Percentiles rank a stretch among this genome's conserved stretches.
These are phyloP conservation scores for Aegle marmelos DNA, from an alignment of 345 rosid species.

Conservation along the genomic window DNA sequence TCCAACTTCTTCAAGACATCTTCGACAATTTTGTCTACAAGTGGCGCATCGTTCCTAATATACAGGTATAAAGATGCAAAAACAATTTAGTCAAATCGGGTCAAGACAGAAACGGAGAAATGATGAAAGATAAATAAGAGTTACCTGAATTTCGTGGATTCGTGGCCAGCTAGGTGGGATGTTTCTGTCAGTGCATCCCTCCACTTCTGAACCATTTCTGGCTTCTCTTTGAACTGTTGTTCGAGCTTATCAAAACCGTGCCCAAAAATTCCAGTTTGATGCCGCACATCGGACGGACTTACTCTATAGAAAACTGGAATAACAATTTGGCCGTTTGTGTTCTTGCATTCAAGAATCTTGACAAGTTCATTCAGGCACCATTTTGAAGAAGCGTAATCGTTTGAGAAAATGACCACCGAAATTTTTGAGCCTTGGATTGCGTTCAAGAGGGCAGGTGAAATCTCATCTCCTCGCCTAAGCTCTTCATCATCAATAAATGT, in stretches of 20 bases:
- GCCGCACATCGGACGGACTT: neutral
- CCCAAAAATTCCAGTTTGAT: neutral
- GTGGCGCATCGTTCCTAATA: neutral
- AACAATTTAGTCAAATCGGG: too few species aligned
- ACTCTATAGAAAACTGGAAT: neutral
- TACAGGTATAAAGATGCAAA: too few species aligned
- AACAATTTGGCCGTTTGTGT: neutral
- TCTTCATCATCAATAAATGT: neutral
- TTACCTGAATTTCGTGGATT: neutral
- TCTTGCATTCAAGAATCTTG: neutral
- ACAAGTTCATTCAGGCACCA: neutral
- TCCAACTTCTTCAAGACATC: neutral
- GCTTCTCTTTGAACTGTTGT: neutral
- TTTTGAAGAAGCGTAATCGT: neutral
- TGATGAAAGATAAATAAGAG: neutral
- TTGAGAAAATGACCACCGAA: neutral
- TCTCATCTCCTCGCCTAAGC: neutral
- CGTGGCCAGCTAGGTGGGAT: neutral
- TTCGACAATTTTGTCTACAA: neutral
- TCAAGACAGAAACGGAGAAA: too few species aligned
- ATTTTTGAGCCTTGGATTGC: neutral
- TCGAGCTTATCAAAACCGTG: neutral
- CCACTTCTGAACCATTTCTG: neutral
- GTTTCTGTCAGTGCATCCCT: neutral
- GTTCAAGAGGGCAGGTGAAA: neutral